Evolutionary conservation across 2,329 filamentous ascomycete genomes (phyloP).

Genomic region (Alternaria sp.): DNA sequence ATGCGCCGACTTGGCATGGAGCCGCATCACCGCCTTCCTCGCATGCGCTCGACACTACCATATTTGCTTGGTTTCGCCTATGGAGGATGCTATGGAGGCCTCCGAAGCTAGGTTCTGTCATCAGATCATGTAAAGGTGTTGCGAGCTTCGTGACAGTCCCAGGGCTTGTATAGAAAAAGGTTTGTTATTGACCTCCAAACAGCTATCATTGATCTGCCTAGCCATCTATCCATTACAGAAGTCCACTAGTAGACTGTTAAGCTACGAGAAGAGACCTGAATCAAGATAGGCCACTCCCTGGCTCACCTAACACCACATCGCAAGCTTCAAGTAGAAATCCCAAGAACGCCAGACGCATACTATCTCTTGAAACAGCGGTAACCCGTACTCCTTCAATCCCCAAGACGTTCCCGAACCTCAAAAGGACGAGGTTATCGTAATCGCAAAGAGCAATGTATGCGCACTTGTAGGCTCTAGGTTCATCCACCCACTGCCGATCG

Average conservation of each 20-base stretch:
- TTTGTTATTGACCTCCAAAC: background rate
- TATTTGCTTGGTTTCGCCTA: background rate
- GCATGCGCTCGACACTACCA: background rate
- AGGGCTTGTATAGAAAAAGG: background rate
- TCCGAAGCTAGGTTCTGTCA: background rate
- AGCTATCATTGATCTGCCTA: background rate
- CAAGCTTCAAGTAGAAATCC: background rate
- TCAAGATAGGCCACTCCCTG: background rate
- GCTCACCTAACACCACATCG: background rate
- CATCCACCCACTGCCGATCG: background rate
- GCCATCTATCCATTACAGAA: background rate
- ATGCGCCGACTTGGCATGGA: constrained; percentile 16
- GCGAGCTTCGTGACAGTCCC: background rate
- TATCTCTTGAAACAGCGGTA: background rate
- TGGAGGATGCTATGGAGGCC: background rate
- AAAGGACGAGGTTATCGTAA: background rate
- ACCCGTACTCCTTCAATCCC: background rate
- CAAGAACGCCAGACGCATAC: background rate
- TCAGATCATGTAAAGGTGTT: no score
- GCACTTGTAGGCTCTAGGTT: background rate
- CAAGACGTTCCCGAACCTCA: background rate
- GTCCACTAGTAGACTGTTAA: background rate
- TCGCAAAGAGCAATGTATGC: background rate
- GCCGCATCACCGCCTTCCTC: background rate
- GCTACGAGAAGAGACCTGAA: background rate